Evolutionary conservation across 1,284 basidiomycete species (phyloP).

Genomic region (Cutaneotrichosporon arboriforme): DNA sequence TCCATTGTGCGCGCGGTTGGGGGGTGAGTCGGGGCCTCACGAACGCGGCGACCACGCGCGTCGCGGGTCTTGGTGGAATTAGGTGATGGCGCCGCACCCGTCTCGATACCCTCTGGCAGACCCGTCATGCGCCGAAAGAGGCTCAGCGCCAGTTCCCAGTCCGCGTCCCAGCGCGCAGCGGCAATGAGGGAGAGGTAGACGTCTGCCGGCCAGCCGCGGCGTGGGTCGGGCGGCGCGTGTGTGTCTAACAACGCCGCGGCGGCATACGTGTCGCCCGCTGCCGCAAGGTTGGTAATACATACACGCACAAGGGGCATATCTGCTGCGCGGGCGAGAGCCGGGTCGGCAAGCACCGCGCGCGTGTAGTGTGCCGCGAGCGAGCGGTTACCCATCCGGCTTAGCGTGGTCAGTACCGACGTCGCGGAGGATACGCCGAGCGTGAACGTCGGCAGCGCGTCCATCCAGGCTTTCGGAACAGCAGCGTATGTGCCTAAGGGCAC

Average conservation of each 20-base stretch:
- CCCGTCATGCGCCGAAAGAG: slow-evolving; percentile 30
- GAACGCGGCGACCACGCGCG: slow-evolving; percentile 15
- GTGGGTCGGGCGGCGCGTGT: slow-evolving; percentile 22
- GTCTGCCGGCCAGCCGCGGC: slow-evolving; percentile 25
- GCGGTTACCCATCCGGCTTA: slow-evolving; percentile 7
- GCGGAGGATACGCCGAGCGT: slow-evolving; percentile 17
- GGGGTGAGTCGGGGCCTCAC: slow-evolving; percentile 6
- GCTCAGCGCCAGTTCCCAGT: slow-evolving; percentile 30
- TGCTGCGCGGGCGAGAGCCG: slow-evolving; percentile 6
- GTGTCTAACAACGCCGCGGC: slow-evolving; percentile 23
- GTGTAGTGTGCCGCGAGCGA: slow-evolving; percentile 20
- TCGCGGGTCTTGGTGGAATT: slow-evolving; percentile 18
- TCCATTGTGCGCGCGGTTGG: slow-evolving; percentile 20
- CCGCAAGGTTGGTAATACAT: slow-evolving; percentile 10
- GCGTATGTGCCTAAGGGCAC: background rate
- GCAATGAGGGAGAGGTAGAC: slow-evolving; percentile 24
- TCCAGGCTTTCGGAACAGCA: background rate
- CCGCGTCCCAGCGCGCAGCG: slow-evolving; percentile 30
- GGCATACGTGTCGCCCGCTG: slow-evolving; percentile 16
- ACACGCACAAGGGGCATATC: slow-evolving; percentile 17
- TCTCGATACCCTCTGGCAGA: slow-evolving; percentile 20
- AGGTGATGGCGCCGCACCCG: slow-evolving; percentile 2
- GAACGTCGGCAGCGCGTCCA: slow-evolving; percentile 11
- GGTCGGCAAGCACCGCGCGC: slow-evolving; percentile 16
- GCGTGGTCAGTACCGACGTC: slow-evolving; percentile 21